Evolutionary conservation across 106 monocot species (phyloP).

Genomic region (Dendrobium catenatum): DNA sequence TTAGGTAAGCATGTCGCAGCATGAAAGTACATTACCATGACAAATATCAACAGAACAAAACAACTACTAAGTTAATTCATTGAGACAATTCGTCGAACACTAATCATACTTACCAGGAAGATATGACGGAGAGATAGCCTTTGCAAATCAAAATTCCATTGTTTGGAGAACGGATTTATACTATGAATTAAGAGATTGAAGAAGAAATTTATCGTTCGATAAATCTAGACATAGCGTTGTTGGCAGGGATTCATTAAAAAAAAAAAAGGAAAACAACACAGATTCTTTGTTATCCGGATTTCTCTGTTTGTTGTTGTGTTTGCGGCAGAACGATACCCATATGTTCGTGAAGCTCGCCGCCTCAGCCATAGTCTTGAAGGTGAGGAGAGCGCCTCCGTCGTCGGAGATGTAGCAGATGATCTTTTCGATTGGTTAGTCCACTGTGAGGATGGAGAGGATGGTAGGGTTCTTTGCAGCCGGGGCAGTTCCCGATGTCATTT

Average conservation of each 20-base stretch:
- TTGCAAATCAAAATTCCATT: conserved; percentile 12
- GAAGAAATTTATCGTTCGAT: no score
- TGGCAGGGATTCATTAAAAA: no score
- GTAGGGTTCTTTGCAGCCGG: conserved; percentile 31
- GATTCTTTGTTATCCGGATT: conserved; percentile 33
- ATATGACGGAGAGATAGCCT: conserved; percentile 36
- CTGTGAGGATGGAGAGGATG: conserved; percentile 56
- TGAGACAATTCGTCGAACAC: not conserved
- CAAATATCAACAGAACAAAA: not conserved
- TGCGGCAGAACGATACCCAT: conserved; percentile 66
- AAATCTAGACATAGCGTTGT: no score
- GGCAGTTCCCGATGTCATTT: conserved; percentile 19
- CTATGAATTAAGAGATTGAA: no score
- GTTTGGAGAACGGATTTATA: no score
- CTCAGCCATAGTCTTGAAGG: conserved; percentile 34
- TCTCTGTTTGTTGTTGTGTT: conserved; percentile 53
- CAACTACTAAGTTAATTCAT: no score
- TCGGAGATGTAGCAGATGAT: conserved; percentile 37
- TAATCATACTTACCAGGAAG: conserved; percentile 32
- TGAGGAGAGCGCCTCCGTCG: conserved; percentile 20
- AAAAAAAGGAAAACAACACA: no score
- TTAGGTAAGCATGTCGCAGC: no score
- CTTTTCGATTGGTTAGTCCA: conserved; percentile 65
- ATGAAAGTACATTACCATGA: no score
- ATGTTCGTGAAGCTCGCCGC: conserved; percentile 53